Conservation (phyloP, 352 stramenopile genomes). For the Thalassiosira livingstoniorum region DNA sequence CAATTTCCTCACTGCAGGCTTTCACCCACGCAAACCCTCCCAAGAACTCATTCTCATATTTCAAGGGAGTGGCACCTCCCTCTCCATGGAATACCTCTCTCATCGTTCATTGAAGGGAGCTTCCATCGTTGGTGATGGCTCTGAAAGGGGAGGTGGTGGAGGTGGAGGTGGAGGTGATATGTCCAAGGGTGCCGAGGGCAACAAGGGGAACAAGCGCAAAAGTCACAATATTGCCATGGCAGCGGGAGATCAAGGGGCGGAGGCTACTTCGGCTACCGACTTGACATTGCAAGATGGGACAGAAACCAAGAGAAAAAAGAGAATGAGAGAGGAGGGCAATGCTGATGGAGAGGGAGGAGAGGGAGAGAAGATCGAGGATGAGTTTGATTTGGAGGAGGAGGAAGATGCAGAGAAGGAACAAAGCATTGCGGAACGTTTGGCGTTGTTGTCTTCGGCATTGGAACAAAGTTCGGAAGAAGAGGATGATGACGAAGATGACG, state of each 20-base stretch:
- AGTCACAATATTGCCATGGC: constrained; percentile 32
- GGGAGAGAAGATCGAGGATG: constrained; percentile 29
- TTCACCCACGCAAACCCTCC: constrained; percentile 27
- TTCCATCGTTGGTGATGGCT: constrained; percentile 20
- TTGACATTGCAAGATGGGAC: constrained; percentile 21
- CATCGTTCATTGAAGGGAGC: constrained; percentile 23
- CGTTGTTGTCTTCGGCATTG: constrained; percentile 67
- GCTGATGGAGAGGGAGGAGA: constrained; percentile 16
- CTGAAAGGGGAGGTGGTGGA: background rate
- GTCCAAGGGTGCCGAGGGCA: background rate
- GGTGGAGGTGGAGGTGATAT: background rate
- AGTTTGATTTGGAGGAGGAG: constrained; percentile 56
- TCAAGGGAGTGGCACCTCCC: constrained; percentile 2
- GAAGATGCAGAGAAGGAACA: constrained; percentile 53
- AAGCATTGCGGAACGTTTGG: constrained; percentile 76
- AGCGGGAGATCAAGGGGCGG: constrained; percentile 45
- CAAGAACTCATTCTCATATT: constrained; percentile 32
- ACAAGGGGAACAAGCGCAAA: constrained; percentile 37
- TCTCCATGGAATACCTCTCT: constrained; percentile 45
- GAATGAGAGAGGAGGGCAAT: constrained; percentile 29
- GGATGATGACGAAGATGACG: constrained; percentile 55
- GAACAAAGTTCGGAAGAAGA: constrained; percentile 69
- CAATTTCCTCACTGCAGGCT: constrained; percentile 25
- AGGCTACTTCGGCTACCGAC: constrained; percentile 49
- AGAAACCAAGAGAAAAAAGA: constrained; percentile 26